Percentiles rank a stretch among this genome's conserved stretches.
These are phyloP conservation scores for Geotrichum macrosporum DNA, from an alignment of 1,139 yeast species.

Conservation along the genomic window DNA sequence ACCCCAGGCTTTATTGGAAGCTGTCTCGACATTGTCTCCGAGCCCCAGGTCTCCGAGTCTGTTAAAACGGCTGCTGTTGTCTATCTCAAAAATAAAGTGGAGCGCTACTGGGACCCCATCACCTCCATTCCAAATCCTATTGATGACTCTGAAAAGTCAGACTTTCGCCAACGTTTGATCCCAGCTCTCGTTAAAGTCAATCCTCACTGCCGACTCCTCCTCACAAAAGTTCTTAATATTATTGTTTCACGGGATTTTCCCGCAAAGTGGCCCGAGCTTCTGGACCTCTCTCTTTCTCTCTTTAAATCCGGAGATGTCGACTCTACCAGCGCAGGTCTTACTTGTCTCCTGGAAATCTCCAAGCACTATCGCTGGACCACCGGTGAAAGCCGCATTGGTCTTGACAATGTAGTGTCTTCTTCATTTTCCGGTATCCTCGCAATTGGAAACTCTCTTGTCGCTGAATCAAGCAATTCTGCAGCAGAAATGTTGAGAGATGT, in stretches of 20 bases:
- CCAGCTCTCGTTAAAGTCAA: constrained; percentile 44
- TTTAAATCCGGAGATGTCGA: constrained; percentile 53
- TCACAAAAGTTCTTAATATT: constrained; percentile 64
- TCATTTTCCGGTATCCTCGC: constrained; percentile 67
- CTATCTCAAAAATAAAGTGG: constrained; percentile 73
- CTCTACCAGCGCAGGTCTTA: constrained; percentile 68
- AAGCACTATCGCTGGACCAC: constrained; percentile 74
- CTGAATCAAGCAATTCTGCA: constrained; percentile 44
- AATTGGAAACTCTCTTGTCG: constrained; percentile 57
- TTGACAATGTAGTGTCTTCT: constrained; percentile 57
- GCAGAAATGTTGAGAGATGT: constrained; percentile 79
- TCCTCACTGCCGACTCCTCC: constrained; percentile 48
- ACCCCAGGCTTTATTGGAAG: constrained; percentile 77
- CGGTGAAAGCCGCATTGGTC: constrained; percentile 53
- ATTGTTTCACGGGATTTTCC: constrained; percentile 71
- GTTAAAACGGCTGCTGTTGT: constrained; percentile 80
- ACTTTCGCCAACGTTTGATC: constrained; percentile 59
- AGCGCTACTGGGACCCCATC: constrained; percentile 55
- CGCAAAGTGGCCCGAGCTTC: constrained; percentile 61
- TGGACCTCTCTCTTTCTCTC: constrained; percentile 56
- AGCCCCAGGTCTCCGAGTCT: constrained; percentile 49
- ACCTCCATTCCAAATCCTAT: constrained; percentile 38
- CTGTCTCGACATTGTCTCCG: constrained; percentile 70
- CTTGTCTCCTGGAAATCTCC: constrained; percentile 69
- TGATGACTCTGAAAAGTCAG: constrained; percentile 66